Percentiles rank a stretch among this genome's conserved stretches.
Conservation (phyloP, 2,329 filamentous ascomycete species). For the Coniochaeta hoffmannii region DNA sequence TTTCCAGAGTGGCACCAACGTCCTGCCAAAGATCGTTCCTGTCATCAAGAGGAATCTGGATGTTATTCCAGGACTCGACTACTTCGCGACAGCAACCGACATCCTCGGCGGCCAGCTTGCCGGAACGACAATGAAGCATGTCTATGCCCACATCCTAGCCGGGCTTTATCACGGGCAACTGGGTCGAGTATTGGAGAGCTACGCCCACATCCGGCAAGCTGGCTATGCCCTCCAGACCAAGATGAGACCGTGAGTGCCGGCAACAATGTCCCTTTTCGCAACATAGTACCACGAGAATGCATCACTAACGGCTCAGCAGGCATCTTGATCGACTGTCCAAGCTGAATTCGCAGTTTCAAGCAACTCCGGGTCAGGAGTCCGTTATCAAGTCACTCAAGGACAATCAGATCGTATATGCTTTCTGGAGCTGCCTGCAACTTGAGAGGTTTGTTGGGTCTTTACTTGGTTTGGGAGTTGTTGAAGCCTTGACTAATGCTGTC, state of each 20-base stretch:
- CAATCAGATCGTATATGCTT: conserved; percentile 67
- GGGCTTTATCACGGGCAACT: conserved; percentile 86
- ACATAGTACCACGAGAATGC: too few species aligned
- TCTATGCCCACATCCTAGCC: conserved; percentile 77
- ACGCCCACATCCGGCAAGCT: conserved; percentile 50
- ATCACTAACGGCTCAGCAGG: conserved; percentile 20
- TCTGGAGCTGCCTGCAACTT: conserved; percentile 89
- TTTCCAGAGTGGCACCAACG: conserved; percentile 30
- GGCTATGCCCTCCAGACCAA: conserved; percentile 60
- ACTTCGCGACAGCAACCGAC: conserved; percentile 79
- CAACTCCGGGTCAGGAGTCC: too few species aligned
- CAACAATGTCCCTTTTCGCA: not conserved
- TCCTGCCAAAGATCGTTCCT: conserved; percentile 7
- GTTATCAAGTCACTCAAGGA: conserved; percentile 37
- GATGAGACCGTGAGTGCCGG: conserved; percentile 57
- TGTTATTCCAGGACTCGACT: conserved; percentile 79
- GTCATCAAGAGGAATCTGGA: conserved; percentile 59
- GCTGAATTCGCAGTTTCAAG: conserved; percentile 25
- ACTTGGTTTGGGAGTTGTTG: conserved; percentile 5
- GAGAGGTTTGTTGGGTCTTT: conserved; percentile 56
- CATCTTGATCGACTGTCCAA: conserved; percentile 40
- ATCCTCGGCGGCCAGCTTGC: conserved; percentile 78
- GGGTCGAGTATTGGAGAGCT: conserved; percentile 80
- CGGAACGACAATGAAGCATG: conserved; percentile 71
- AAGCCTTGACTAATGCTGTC: conserved; percentile 8